Base-by-base conservation (phyloP, 148 eudicot genomes). In the Bassia scoparia region DNA sequence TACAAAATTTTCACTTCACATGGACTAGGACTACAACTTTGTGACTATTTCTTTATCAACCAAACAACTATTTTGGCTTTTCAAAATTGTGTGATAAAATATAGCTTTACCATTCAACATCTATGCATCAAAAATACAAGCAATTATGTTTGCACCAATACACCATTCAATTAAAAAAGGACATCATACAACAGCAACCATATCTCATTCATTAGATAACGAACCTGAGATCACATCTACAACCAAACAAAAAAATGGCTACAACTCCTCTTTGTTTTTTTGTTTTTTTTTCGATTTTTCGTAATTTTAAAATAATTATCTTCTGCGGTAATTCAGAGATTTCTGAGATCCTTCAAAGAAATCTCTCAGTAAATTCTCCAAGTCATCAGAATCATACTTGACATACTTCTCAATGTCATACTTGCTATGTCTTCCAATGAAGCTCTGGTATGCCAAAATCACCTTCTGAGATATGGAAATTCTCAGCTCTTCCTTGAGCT, bases 331-430 rank as follows among this genome's bases (percentile, higher is more conserved):
- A 27, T 81, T 81, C 82, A 87, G 30, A 15, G 89, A 86, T 74
- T 83, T 81, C n/a, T 78, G 63, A 2, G 84, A 73, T 48, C 98
- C 98, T 72, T 88, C 87, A 75, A 93, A 89, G 54, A 93, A 83
- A 76, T 90, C 90, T 70, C 73, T 61, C 27, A 93, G 75, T 24
- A 74, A 67, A 52, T 77, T 77, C 78, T 74, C 87, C 86, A 93
- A 75, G n/a, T 83, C 89, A 2, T 90, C 89, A 3, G 81, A 82
- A 44, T 78, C 87, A 81, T 90, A 93, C 84, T 86, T 93, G 44
- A 87, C 80, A 74, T 86, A 71, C 80, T 78, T 90, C 50, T 86
- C 93, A 5, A 82, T 79, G 31, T 84, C 85, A 41, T 67, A 58
- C 55, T 53, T 54, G 34, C 54, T 61, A 53, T 69, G 69, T 44